Conservation (phyloP, 2,329 filamentous ascomycete genomes). For the Hymenoscyphus fraxineus region DNA sequence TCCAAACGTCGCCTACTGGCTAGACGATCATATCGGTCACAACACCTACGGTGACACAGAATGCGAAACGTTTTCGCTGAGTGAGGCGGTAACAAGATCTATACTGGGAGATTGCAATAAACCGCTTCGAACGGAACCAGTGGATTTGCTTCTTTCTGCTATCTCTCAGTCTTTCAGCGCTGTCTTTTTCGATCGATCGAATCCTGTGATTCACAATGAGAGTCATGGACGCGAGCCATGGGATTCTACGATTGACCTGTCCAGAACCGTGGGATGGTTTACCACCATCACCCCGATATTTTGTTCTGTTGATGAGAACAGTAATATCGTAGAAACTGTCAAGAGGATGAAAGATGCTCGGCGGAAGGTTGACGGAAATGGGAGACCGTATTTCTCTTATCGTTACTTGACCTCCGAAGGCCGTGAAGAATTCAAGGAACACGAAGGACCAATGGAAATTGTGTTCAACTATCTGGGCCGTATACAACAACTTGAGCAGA, state of each 20-base stretch:
- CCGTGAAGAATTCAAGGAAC: conserved; percentile 18
- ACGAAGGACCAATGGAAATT: conserved; percentile 41
- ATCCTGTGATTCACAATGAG: conserved; percentile 40
- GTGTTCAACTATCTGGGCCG: conserved; percentile 47
- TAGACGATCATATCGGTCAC: conserved; percentile 19
- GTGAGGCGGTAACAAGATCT: conserved; percentile 35
- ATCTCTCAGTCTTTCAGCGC: conserved; percentile 36
- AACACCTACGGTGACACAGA: conserved; percentile 25
- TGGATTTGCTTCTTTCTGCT: conserved; percentile 40
- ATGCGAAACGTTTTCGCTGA: conserved; percentile 41
- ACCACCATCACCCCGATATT: conserved; percentile 40
- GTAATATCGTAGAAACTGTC: conserved; percentile 14
- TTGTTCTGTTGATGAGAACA: neutral
- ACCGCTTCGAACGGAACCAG: conserved; percentile 35
- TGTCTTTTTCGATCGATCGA: conserved; percentile 36
- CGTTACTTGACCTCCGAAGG: conserved; percentile 13
- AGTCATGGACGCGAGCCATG: conserved; percentile 42
- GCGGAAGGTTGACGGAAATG: conserved; percentile 36
- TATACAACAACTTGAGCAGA: conserved; percentile 42
- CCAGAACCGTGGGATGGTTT: conserved; percentile 45
- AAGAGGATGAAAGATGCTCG: conserved; percentile 38
- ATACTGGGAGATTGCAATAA: conserved; percentile 31
- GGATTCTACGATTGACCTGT: conserved; percentile 35
- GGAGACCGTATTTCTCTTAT: conserved; percentile 38
- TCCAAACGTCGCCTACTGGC: conserved; percentile 24